These are phyloP conservation scores for Monosporascus sp. DNA, from an alignment of 2,329 filamentous ascomycete genomes.

Conservation along the genomic window DNA sequence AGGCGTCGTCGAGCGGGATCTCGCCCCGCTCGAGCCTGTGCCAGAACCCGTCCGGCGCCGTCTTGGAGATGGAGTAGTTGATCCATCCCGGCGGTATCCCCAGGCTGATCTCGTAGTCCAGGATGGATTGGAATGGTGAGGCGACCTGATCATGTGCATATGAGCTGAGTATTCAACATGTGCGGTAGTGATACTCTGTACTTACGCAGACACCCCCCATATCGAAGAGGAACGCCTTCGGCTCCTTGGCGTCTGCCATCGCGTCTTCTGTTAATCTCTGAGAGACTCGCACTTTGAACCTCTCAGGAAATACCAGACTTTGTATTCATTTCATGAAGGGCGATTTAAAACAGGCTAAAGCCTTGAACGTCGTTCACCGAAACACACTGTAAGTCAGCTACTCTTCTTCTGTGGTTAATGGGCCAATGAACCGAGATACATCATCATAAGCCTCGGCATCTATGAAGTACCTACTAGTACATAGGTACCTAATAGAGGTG, in stretches of 20 bases:
- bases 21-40: constrained; percentile 82
- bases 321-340: too few relatives aligned
- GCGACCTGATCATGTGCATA: constrained; percentile 56
- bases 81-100: constrained; percentile 83
- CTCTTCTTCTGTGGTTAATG: not conserved
- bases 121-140: constrained; percentile 87
- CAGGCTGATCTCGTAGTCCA: constrained; percentile 76
- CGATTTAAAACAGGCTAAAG: too few relatives aligned
- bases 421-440: not conserved
- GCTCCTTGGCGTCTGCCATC: constrained; percentile 43
- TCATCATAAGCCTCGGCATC: not conserved
- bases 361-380: too few relatives aligned
- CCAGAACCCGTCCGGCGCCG: constrained; percentile 77
- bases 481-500: too few relatives aligned
- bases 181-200: constrained; percentile 20
- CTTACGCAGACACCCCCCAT: constrained; percentile 95
- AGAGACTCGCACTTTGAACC: too few relatives aligned
- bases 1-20: constrained; percentile 66
- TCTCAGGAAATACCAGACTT: too few relatives aligned
- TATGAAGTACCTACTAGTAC: not conserved
- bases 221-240: constrained; percentile 82
- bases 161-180: constrained; percentile 1
- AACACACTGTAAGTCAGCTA: too few relatives aligned
- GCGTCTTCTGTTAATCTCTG: constrained; percentile 2
- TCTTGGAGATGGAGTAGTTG: constrained; percentile 80